Evolutionary conservation across 2,329 filamentous ascomycete species (phyloP).

Genomic region (Didymella lethalis): DNA sequence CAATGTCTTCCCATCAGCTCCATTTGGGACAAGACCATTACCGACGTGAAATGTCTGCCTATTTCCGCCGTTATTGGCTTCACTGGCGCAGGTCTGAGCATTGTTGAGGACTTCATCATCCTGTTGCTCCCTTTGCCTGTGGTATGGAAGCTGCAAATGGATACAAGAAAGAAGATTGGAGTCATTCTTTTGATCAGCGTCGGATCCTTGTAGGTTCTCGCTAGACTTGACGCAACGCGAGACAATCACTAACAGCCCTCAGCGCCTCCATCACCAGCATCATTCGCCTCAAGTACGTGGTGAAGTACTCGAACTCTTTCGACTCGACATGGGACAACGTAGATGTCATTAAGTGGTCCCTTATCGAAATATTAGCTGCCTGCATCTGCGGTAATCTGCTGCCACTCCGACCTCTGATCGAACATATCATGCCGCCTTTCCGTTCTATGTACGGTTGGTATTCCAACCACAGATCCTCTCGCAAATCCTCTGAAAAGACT

Average conservation of each 20-base stretch:
- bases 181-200: constrained; percentile 25
- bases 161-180: constrained; percentile 21
- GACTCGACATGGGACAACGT: constrained; percentile 31
- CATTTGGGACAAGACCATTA: neutral
- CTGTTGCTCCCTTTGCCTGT: constrained; percentile 25
- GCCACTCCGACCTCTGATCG: constrained; percentile 17
- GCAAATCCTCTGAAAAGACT: neutral
- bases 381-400: constrained; percentile 29
- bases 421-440: constrained; percentile 17
- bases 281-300: constrained; percentile 24
- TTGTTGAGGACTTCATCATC: constrained; percentile 28
- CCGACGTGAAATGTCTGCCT: constrained; percentile 16
- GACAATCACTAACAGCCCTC: constrained; percentile 3
- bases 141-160: constrained; percentile 28
- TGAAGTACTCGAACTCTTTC: constrained; percentile 25
- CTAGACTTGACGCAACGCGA: neutral
- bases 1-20: constrained; percentile 23
- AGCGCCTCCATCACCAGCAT: constrained; percentile 29
- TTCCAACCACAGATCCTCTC: neutral
- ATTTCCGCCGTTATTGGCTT: constrained; percentile 23
- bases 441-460: neutral
- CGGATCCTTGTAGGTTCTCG: constrained; percentile 23
- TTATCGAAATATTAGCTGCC: constrained; percentile 27
- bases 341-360: constrained; percentile 30
- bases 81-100: constrained; percentile 23